A percentile compares a stretch with the other conserved stretches of the same genome.
phyloP scores from a whole-genome alignment of 768 basidiomycete genomes.

The Scleroderma citrinum region DNA sequence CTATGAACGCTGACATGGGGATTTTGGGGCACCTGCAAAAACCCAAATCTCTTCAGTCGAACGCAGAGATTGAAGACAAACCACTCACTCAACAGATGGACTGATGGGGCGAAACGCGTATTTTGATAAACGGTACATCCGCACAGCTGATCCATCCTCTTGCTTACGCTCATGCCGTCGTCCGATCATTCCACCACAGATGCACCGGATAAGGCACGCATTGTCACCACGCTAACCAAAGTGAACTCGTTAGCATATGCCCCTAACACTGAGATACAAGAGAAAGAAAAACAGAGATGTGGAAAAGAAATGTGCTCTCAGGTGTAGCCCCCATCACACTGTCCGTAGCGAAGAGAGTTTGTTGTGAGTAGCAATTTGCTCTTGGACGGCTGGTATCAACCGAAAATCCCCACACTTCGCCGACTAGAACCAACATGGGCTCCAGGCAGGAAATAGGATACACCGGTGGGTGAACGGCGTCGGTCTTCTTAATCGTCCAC shows the following conservation, averaged over 20 bases:
- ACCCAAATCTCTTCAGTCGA: background rate
- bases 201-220: slow-evolving; percentile 63
- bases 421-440: slow-evolving; percentile 52
- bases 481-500: slow-evolving; percentile 91
- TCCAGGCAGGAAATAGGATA: slow-evolving; percentile 31
- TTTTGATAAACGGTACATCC: slow-evolving; percentile 72
- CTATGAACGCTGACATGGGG: slow-evolving; percentile 83
- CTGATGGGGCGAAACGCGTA: slow-evolving; percentile 75
- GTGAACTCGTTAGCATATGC: slow-evolving; percentile 10
- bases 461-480: slow-evolving; percentile 70
- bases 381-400: slow-evolving; percentile 96
- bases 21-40: slow-evolving; percentile 31
- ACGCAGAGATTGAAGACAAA: background rate
- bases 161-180: slow-evolving; percentile 51
- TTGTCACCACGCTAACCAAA: slow-evolving; percentile 47
- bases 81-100: slow-evolving; percentile 53
- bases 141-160: slow-evolving; percentile 25
- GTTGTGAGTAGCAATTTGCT: slow-evolving; percentile 62
- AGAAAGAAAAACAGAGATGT: slow-evolving; percentile 2
- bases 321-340: slow-evolving; percentile 84
- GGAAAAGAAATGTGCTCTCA: slow-evolving; percentile 57
- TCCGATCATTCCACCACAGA: slow-evolving; percentile 81
- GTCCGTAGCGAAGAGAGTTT: slow-evolving; percentile 79
- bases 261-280: slow-evolving; percentile 7
- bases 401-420: slow-evolving; percentile 35